phyloP scores from a whole-genome alignment of 83 land plant genomes.

The Diphasiastrum complanatum region DNA sequence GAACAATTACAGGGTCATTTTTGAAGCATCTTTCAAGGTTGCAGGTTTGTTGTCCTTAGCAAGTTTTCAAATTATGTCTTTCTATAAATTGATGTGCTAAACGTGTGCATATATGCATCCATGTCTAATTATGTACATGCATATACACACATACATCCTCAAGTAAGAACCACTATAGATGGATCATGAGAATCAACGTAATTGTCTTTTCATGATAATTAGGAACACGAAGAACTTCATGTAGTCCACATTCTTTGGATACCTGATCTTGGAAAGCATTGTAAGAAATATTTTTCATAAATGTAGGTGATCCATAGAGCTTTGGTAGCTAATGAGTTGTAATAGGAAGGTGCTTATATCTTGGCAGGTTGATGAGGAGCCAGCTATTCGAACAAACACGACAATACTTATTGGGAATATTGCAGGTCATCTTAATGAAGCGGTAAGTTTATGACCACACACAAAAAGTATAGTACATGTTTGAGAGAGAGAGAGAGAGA shows the following conservation, averaged over 20 bases:
- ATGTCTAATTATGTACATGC: no score
- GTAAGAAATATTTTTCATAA: background rate
- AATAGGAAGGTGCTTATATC: background rate
- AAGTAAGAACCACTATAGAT: no score
- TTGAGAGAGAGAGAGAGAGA: no score
- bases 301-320: background rate
- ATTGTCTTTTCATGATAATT: background rate
- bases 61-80: background rate
- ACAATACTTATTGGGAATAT: constrained; percentile 96
- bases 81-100: background rate
- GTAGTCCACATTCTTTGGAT: no score
- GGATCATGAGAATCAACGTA: no score
- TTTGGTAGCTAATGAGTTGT: background rate
- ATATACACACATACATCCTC: no score
- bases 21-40: constrained; percentile 90
- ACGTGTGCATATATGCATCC: no score
- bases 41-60: constrained; percentile 48
- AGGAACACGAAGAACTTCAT: background rate
- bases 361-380: constrained; percentile 93
- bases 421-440: constrained; percentile 85
- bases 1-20: constrained; percentile 75
- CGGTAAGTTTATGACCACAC: constrained; percentile 49
- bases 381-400: constrained; percentile 94
- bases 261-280: background rate
- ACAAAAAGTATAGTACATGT: background rate